Evolutionary conservation across 768 basidiomycete genomes (phyloP).

Genomic region (Lactarius trivialis): DNA sequence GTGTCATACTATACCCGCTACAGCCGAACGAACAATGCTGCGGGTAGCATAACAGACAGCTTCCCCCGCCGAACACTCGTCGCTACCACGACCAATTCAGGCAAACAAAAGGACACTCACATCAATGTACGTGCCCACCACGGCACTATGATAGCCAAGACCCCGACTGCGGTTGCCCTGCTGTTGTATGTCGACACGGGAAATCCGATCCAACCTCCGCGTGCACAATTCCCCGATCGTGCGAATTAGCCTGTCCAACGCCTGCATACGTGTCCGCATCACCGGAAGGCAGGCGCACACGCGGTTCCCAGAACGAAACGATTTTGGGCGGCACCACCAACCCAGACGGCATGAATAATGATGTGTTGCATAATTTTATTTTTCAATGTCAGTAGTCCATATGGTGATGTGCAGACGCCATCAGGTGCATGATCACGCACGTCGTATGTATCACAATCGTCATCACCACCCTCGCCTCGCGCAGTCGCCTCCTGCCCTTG

Average conservation of each 20-base stretch:
- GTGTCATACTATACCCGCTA: slow-evolving; percentile 6
- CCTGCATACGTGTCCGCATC: slow-evolving; percentile 15
- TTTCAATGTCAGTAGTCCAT: slow-evolving; percentile 14
- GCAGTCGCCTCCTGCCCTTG: slow-evolving; percentile 3
- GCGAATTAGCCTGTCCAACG: slow-evolving; percentile 11
- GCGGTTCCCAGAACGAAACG: slow-evolving; percentile 13
- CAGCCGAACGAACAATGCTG: slow-evolving; percentile 2
- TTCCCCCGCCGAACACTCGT: slow-evolving; percentile 3
- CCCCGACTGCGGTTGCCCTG: slow-evolving; percentile 2
- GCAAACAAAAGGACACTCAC: slow-evolving; percentile 20
- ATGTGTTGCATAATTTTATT: slow-evolving; percentile 5
- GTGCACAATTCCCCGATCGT: slow-evolving; percentile 18
- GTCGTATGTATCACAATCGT: slow-evolving; percentile 4
- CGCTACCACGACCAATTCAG: slow-evolving; percentile 11
- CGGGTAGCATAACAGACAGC: slow-evolving; percentile 1
- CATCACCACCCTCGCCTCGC: background rate
- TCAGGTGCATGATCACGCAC: slow-evolving; percentile 5
- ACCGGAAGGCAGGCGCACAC: slow-evolving; percentile 12
- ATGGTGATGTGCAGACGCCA: slow-evolving; percentile 1
- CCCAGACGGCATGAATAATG: slow-evolving; percentile 2
- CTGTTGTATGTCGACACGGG: slow-evolving; percentile 9
- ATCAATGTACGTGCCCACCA: slow-evolving; percentile 19
- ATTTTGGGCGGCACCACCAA: slow-evolving; percentile 3
- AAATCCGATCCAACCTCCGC: slow-evolving; percentile 20
- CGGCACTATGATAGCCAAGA: slow-evolving; percentile 11